Base-by-base conservation (phyloP, 352 stramenopile species). In the Chrysophaeum taylorii region DNA sequence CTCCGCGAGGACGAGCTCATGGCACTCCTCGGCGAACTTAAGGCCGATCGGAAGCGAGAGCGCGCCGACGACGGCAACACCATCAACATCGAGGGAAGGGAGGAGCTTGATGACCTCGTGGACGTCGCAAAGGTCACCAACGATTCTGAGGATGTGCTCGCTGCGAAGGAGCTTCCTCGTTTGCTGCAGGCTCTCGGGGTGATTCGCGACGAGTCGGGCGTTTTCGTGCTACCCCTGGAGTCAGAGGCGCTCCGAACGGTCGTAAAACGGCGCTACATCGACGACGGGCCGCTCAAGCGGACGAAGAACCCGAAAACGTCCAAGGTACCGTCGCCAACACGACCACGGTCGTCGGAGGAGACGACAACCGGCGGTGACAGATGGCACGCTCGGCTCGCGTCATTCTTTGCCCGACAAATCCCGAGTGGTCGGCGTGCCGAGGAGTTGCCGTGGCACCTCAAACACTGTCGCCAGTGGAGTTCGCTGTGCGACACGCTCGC, bases 371-470 rank as follows among this genome's bases (percentile, higher is more conserved):
- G 57, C 36, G 57, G 5, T 1, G 7, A 66, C 57, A 21, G 57
- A n/a, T 82, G 72, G 72, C 76, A 84, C 38, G 60, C 71, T 18
- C 75, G 78, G 36, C 39, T 87, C 12, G 78, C 83, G 31, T 68
- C 77, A 7, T 84, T 80, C 63, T 86, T 87, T 72, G 68, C 60
- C 38, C 68, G 71, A 27, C 69, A 82, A 61, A 36, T 76, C 31
- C 80, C 69, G 43, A 76, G 68, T 29, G 54, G 79, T 14, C 45
- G 79, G 7, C 71, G 73, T 27, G 83, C 75, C 52, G 82, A 89
- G 71, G 91, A 97, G 74, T 72, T 96, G 0, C 90, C 89, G 18
- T 96, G 90, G 89, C 91, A 96, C 68, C 79, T 96, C 23, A 87
- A 90, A 62, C 87, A 89, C 18, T 95, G 89, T 62, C 88, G 86